Evolutionary conservation across 2,329 filamentous ascomycete species (phyloP).

Genomic region (Clonostachys sp.): DNA sequence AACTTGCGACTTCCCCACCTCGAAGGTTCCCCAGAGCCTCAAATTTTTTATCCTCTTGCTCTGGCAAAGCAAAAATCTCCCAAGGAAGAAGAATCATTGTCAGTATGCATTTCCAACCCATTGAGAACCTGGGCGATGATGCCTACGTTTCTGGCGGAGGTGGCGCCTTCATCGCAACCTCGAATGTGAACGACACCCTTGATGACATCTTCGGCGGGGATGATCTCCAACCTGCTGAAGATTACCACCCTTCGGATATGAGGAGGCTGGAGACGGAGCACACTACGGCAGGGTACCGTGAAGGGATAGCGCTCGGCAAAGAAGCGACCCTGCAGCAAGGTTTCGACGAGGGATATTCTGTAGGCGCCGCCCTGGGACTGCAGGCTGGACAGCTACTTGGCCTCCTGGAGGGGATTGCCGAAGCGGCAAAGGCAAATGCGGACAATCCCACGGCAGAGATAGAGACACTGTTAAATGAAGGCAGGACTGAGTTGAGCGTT

Average conservation of each 20-base stretch:
- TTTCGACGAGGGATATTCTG: conserved; percentile 85
- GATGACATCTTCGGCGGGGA: conserved; percentile 28
- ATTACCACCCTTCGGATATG: conserved; percentile 56
- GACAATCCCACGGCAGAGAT: conserved; percentile 12
- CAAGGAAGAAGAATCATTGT: neutral
- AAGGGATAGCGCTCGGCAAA: conserved; percentile 77
- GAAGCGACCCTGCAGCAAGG: conserved; percentile 73
- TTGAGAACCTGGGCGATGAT: conserved; percentile 19
- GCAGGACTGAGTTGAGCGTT: conserved; percentile 55
- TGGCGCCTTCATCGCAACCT: conserved; percentile 1
- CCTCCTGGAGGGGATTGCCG: conserved; percentile 65
- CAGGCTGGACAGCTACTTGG: conserved; percentile 73
- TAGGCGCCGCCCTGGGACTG: conserved; percentile 78
- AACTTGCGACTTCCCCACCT: neutral
- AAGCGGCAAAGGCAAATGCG: conserved; percentile 30
- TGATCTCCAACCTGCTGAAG: conserved; percentile 4
- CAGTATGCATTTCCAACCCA: conserved; percentile 25
- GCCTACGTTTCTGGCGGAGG: conserved; percentile 12
- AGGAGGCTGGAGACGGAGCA: conserved; percentile 71
- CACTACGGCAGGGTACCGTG: conserved; percentile 82
- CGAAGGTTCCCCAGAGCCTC: neutral
- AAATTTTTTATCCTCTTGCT: neutral
- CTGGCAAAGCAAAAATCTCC: no score
- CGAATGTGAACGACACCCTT: conserved; percentile 15
- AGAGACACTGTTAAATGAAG: conserved; percentile 36